Conservation (phyloP, 2,329 filamentous ascomycete genomes). For the Chaetomium globosum region DNA sequence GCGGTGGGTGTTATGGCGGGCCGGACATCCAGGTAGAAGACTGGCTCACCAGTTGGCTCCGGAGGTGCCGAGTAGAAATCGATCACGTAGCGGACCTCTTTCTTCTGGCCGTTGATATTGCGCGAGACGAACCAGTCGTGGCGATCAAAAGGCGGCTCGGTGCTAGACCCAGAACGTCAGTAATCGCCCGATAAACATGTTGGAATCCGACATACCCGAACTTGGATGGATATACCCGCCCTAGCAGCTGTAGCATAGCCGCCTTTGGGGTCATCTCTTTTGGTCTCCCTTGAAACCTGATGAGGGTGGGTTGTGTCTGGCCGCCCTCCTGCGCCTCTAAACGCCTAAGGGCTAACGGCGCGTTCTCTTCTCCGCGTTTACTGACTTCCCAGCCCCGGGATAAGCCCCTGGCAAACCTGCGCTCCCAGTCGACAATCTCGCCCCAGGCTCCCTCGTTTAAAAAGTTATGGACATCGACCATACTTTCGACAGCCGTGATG, state of each 20-base stretch:
- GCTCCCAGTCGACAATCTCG: slow-evolving; percentile 93
- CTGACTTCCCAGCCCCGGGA: slow-evolving; percentile 73
- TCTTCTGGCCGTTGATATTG: slow-evolving; percentile 65
- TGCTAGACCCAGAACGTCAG: slow-evolving; percentile 49
- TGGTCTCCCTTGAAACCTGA: slow-evolving; percentile 87
- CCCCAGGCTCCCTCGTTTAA: slow-evolving; percentile 96
- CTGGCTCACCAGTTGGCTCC: slow-evolving; percentile 83
- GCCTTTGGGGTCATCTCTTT: slow-evolving; percentile 91
- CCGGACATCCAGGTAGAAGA: slow-evolving; percentile 93
- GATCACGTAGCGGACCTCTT: slow-evolving; percentile 90
- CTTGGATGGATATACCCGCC: slow-evolving; percentile 74
- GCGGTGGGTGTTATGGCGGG: slow-evolving; percentile 82
- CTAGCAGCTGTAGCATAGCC: slow-evolving; percentile 77
- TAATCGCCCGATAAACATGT: too few relatives aligned
- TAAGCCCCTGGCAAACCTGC: slow-evolving; percentile 76
- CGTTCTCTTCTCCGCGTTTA: slow-evolving; percentile 70
- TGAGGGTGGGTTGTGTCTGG: slow-evolving; percentile 67
- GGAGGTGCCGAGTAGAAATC: slow-evolving; percentile 90
- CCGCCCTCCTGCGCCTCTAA: slow-evolving; percentile 52
- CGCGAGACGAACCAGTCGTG: slow-evolving; percentile 96
- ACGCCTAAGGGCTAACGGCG: slow-evolving; percentile 40
- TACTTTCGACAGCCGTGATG: slow-evolving; percentile 87
- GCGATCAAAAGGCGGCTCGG: slow-evolving; percentile 87
- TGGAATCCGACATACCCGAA: slow-evolving; percentile 66
- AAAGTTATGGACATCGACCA: slow-evolving; percentile 98